Evolutionary conservation across 2,329 filamentous ascomycete genomes (phyloP), one percentile per base, ranked within the genome.

Genomic region (Laburnicola sp.): DNA sequence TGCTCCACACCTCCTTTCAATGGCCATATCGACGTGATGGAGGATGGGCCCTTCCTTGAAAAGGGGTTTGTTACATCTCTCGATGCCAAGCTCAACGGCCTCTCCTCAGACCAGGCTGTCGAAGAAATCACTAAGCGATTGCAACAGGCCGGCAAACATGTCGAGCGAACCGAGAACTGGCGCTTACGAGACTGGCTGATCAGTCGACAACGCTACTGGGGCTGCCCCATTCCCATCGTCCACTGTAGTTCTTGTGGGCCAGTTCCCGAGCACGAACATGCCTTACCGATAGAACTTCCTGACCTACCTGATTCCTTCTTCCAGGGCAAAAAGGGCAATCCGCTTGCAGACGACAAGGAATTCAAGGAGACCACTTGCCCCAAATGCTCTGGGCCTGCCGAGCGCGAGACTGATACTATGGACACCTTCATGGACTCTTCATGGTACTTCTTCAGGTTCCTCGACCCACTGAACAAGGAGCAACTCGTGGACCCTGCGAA

Each of bases 381-480:
- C 4, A 82, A 82, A 60, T 96, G 91, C 63, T 76, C 81, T 11
- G 79, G 82, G 1, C 74, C 83, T 23, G 91, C 89, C 5, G 87
- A 85, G 68, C 82, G 91, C 57, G 91, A 96, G 58, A 96, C 91
- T 0, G 91, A 96, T 69, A 96, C 91, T 2, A 96, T 96, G 91
- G 91, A 96, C 71, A 96, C 91, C 0, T 96, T 96, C 74, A 91
- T 96, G 54, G 91, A 96, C 74, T 96, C 91, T 1, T 95, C 91
- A 47, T 96, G 91, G 91, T 96, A 96, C 72, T 96, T 86, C 65
- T 84, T 92, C 74, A 83, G 90, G 9, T 96, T 91, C 62, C 74
- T 86, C 26, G 89, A 95, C 62, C 78, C 88, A 1, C 77, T 84
- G 16, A 92, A 94, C 59, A 59, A 77, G 10, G 65, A 80, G 2